phyloP scores from a whole-genome alignment of 2,329 filamentous ascomycete genomes.

The Claviceps pazoutovae region DNA sequence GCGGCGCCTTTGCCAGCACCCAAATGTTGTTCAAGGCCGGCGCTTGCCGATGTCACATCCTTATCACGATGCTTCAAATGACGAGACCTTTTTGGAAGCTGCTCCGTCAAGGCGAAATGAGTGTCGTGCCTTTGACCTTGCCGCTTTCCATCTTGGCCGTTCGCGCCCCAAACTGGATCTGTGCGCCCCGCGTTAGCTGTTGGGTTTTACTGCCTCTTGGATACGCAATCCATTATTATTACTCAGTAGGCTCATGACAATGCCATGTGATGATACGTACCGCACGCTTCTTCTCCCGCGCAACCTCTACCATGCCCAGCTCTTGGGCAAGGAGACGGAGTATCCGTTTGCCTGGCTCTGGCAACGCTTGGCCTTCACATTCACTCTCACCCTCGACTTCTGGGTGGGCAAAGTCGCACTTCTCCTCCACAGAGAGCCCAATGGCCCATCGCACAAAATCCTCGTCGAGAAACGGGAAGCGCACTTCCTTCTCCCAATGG shows the following conservation, averaged over 20 bases:
- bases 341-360: conserved; percentile 66
- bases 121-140: conserved; percentile 53
- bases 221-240: no score
- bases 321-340: conserved; percentile 63
- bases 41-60: background rate
- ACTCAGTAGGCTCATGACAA: no score
- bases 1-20: background rate
- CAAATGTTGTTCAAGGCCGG: background rate
- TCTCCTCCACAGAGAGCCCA: conserved; percentile 59
- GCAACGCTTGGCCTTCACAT: background rate
- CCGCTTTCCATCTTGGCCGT: conserved; percentile 72
- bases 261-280: conserved; percentile 6
- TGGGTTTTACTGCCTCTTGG: background rate
- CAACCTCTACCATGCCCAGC: conserved; percentile 56
- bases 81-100: no score
- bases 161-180: conserved; percentile 72
- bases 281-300: conserved; percentile 65
- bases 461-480: conserved; percentile 88
- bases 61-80: background rate
- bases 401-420: conserved; percentile 67
- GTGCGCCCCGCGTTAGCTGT: background rate
- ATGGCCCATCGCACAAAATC: conserved; percentile 71
- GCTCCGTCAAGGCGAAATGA: conserved; percentile 27
- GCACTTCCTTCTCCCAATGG: conserved; percentile 75
- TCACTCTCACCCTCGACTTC: conserved; percentile 12